phyloP scores from a whole-genome alignment of 108 stramenopile genomes.

The Nannochloropsis gaditana region DNA sequence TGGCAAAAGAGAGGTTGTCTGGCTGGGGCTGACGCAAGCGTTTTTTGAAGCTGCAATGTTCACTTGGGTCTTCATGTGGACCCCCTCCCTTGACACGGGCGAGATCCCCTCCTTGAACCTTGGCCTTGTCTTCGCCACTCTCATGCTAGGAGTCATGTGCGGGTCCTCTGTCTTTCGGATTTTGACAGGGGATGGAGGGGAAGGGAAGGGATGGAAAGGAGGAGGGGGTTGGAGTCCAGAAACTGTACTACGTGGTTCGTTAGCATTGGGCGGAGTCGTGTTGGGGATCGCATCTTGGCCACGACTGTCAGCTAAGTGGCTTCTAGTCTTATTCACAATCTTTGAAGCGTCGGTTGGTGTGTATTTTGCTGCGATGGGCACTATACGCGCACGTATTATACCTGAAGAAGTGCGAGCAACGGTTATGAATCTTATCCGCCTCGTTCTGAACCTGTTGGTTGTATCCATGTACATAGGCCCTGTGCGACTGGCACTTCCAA shows the following conservation, averaged over 20 bases:
- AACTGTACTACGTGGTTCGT: neutral
- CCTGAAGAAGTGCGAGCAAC: slow-evolving; percentile 85
- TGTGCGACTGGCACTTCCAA: neutral
- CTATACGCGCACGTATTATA: slow-evolving; percentile 84
- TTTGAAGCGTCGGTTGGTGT: slow-evolving; percentile 95
- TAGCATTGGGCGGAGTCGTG: neutral
- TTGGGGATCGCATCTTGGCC: neutral
- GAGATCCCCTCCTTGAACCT: slow-evolving; percentile 41
- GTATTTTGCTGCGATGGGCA: slow-evolving; percentile 92
- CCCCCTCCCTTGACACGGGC: slow-evolving; percentile 64
- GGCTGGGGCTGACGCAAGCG: slow-evolving; percentile 84
- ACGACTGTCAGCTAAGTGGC: neutral
- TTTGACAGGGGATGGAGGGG: neutral
- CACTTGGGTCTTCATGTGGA: slow-evolving; percentile 90
- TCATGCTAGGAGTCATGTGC: slow-evolving; percentile 85
- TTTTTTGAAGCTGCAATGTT: slow-evolving; percentile 94
- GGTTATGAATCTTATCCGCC: slow-evolving; percentile 93
- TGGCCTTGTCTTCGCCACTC: slow-evolving; percentile 80
- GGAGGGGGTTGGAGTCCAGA: neutral
- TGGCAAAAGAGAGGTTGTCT: slow-evolving; percentile 74
- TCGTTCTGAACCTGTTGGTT: slow-evolving; percentile 88
- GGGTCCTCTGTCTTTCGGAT: slow-evolving; percentile 76
- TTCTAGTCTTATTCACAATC: slow-evolving; percentile 72
- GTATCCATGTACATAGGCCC: slow-evolving; percentile 35
- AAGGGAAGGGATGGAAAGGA: neutral